Evolutionary conservation across 768 basidiomycete species (phyloP).

Genomic region (Cantharellus anzutake): DNA sequence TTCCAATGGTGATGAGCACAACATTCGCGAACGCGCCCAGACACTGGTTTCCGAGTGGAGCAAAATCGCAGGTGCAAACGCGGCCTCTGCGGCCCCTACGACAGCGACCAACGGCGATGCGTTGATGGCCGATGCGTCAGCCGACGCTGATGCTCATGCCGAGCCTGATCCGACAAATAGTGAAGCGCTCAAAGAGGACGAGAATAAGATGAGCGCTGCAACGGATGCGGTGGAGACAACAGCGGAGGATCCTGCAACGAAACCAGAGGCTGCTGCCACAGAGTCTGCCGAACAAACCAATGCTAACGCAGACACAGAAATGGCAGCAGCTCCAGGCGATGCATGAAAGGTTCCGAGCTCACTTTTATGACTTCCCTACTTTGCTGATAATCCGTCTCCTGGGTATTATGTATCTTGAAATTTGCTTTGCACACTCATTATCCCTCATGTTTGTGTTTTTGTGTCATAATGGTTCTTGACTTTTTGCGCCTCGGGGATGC

Average conservation of each 20-base stretch:
- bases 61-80: constrained; percentile 4
- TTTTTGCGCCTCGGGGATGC: too few species aligned
- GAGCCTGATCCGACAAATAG: not conserved
- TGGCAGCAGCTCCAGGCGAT: too few species aligned
- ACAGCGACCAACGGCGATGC: not conserved
- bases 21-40: constrained; percentile 51
- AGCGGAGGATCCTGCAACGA: not conserved
- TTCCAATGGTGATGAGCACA: constrained; percentile 45
- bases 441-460: too few species aligned
- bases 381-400: too few species aligned
- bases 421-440: too few species aligned
- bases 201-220: not conserved
- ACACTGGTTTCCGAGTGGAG: constrained; percentile 56
- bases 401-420: too few species aligned
- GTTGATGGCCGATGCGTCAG: not conserved
- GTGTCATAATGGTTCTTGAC: too few species aligned
- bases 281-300: not conserved
- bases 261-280: not conserved
- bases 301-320: too few species aligned
- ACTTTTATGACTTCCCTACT: too few species aligned
- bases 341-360: too few species aligned
- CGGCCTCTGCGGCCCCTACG: not conserved
- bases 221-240: not conserved
- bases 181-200: not conserved
- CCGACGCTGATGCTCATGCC: not conserved